phyloP scores from a whole-genome alignment of 2,329 filamentous ascomycete species.

The Parastagonospora nodorum region DNA sequence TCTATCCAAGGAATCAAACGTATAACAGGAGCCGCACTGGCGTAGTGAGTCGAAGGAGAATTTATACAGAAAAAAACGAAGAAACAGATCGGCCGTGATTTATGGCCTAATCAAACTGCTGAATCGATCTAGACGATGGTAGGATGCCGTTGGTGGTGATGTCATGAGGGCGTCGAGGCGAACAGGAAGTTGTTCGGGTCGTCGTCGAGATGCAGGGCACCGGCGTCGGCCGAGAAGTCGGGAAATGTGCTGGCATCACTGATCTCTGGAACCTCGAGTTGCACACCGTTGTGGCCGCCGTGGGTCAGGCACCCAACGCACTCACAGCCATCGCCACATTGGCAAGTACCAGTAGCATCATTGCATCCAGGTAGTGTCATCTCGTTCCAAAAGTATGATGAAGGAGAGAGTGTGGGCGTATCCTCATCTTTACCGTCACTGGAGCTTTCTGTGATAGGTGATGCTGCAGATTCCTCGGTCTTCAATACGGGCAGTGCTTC shows the following conservation, averaged over 20 bases:
- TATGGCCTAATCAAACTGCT: background rate
- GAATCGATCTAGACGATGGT: background rate
- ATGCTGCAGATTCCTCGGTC: conserved; percentile 13
- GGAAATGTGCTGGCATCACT: conserved; percentile 22
- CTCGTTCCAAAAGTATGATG: conserved; percentile 45
- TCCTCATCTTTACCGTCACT: conserved; percentile 39
- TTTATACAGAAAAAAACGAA: background rate
- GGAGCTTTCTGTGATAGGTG: conserved; percentile 33
- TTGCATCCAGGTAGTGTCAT: conserved; percentile 50
- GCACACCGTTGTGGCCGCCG: conserved; percentile 54
- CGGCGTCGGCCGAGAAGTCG: conserved; percentile 10
- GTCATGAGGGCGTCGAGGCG: background rate
- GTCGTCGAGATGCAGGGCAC: conserved; percentile 9
- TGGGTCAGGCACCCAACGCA: conserved; percentile 61
- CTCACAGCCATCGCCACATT: conserved; percentile 57
- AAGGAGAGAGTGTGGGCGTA: conserved; percentile 42
- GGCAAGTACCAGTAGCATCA: conserved; percentile 56
- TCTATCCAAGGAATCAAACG: background rate
- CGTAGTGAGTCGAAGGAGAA: background rate
- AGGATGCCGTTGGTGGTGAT: background rate
- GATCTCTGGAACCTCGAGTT: conserved; percentile 31
- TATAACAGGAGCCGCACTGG: conserved; percentile 4
- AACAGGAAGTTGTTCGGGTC: conserved; percentile 1
- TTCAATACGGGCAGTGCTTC: conserved; percentile 15
- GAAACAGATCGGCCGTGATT: background rate